phyloP scores from a whole-genome alignment of 345 rosid genomes.

The Aquilaria yunnanensis region DNA sequence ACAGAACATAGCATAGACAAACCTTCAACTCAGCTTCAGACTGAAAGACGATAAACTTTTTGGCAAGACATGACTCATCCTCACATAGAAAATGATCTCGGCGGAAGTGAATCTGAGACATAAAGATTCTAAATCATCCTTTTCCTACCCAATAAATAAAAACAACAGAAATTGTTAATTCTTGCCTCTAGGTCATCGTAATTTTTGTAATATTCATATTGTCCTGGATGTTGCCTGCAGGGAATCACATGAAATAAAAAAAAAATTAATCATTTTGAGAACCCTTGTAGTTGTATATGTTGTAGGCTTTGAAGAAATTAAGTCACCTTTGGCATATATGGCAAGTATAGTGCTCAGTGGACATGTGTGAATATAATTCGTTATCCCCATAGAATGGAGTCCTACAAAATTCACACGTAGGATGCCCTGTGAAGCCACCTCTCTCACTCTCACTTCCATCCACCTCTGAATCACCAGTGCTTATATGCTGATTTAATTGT shows the following conservation, averaged over 20 bases:
- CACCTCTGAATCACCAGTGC: conserved; percentile 86
- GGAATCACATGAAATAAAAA: neutral
- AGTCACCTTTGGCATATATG: conserved; percentile 87
- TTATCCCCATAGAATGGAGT: conserved; percentile 91
- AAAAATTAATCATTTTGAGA: no score
- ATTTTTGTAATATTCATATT: conserved; percentile 76
- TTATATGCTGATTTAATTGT: conserved; percentile 82
- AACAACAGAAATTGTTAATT: neutral
- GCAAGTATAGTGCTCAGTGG: conserved; percentile 86
- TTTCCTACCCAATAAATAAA: neutral
- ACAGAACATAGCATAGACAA: conserved; percentile 7
- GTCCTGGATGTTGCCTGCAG: conserved; percentile 88
- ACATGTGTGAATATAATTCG: conserved; percentile 86
- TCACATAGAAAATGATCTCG: conserved; percentile 89
- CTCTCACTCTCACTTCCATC: conserved; percentile 97
- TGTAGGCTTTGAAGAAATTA: neutral
- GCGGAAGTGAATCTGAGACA: conserved; percentile 79
- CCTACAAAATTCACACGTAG: conserved; percentile 85
- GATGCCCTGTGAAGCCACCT: conserved; percentile 96
- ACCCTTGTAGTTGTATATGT: neutral
- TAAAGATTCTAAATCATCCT: neutral
- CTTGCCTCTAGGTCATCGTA: conserved; percentile 92
- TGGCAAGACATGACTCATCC: conserved; percentile 88
- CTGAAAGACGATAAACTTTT: conserved; percentile 83
- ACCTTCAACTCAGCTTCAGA: conserved; percentile 94